Evolutionary conservation across 768 basidiomycete species (phyloP), one percentile per base, ranked within the genome.

Genomic region (Basidioascus undulatus): DNA sequence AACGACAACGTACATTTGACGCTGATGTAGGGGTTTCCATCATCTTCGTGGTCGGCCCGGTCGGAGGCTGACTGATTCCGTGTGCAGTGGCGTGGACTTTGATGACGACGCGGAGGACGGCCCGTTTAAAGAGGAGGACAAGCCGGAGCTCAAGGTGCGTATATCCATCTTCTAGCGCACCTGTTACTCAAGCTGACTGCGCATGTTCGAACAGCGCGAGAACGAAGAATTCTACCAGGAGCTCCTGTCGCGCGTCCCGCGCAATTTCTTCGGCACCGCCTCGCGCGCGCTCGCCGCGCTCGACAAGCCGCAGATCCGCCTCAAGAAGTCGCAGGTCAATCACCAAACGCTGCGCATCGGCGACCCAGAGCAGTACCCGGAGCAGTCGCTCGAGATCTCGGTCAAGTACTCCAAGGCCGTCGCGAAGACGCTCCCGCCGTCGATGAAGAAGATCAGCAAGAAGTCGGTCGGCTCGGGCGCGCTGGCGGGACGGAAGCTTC

Each of bases 401-500:
- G 65, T 94, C 46, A 75, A 75, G 51, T 65, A 71, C 18, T 74
- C 71, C 47, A 94, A 94, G 59, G 76, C 73, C 39, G 86, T 82
- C 0, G 69, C 76, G 20, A 51, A 70, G 18, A 66, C 69, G 3
- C 62, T 70, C 26, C 73, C 82, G 0, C 74, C 76, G 39, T 57
- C 71, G 25, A 76, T 77, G 71, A 87, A 84, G 59, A 81, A 78
- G 53, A 45, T 49, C 37, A 23, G 3, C 40, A 44, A 35, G 21
- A 35, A n/a, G 19, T 16, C 15, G 10, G 41, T 32, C 43, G 41
- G 13, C 25, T 12, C 19, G 32, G 25, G 28, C 32, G 43, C 15
- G 39, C 27, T 21, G 12, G 23, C 27, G n/a, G 39, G 43, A 10
- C 27, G n/a, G 34, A 41, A 47, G 28, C 40, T n/a, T n/a, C n/a